These are phyloP conservation scores for Straminergon stramineum DNA, from an alignment of 225 moss, liverwort and hornwort genomes.

Conservation along the genomic window DNA sequence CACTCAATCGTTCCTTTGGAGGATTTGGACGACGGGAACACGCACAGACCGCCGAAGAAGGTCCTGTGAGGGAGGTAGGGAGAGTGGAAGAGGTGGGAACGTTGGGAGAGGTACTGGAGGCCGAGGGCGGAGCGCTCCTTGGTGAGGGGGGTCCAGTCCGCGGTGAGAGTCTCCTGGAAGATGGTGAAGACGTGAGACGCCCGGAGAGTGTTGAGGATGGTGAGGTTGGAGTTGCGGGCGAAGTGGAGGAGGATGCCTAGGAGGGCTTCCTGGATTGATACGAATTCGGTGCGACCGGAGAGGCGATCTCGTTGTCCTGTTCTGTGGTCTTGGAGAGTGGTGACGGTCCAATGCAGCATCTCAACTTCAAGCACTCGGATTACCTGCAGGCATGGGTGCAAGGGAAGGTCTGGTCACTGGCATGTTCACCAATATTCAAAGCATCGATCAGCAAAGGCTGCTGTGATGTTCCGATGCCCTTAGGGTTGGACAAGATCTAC, in stretches of 20 bases:
- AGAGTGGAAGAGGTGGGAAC: background rate
- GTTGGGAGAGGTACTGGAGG: slow-evolving; percentile 2
- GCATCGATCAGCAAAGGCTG: background rate
- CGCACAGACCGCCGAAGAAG: background rate
- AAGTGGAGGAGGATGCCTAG: slow-evolving; percentile 18
- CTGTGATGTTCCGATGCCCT: background rate
- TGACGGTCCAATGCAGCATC: slow-evolving; percentile 16
- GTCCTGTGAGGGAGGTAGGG: background rate
- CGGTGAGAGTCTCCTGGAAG: background rate
- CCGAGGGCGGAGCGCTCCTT: slow-evolving; percentile 15
- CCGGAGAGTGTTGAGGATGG: slow-evolving; percentile 9
- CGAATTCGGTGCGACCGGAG: background rate
- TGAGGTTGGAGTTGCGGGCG: slow-evolving; percentile 15
- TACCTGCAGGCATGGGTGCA: background rate
- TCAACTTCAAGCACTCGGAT: slow-evolving; percentile 22
- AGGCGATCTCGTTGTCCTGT: background rate
- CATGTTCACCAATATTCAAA: background rate
- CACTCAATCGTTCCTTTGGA: background rate
- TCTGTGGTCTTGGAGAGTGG: background rate
- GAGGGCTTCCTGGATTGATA: slow-evolving; percentile 11
- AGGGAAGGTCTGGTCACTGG: background rate
- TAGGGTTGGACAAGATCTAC: background rate
- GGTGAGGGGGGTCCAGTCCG: slow-evolving; percentile 9
- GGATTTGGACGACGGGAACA: background rate
- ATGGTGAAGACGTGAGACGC: slow-evolving; percentile 8